phyloP scores from a whole-genome alignment of 805 yeast genomes.

The Lipomyces yamadae region DNA sequence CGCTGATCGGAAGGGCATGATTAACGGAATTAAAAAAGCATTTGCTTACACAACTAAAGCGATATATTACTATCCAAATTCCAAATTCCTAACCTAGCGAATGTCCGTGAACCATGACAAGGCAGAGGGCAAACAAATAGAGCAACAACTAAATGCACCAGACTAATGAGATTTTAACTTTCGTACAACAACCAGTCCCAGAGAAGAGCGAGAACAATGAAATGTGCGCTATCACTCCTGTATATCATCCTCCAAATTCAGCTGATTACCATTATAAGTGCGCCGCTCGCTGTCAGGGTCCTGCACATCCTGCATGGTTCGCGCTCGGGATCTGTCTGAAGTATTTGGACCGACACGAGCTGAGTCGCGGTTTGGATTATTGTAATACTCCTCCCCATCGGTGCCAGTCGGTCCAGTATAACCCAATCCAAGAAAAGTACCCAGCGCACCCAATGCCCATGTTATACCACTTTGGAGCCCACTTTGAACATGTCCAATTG shows the following conservation, averaged over 20 bases:
- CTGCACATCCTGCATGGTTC: slow-evolving; percentile 36
- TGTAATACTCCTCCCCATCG: slow-evolving; percentile 11
- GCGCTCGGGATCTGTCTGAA: slow-evolving; percentile 18
- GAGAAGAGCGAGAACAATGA: not conserved
- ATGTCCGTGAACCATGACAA: slow-evolving; percentile 1
- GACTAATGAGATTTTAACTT: not conserved
- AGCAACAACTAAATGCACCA: not conserved
- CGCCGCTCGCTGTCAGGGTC: slow-evolving; percentile 49
- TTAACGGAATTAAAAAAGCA: not conserved
- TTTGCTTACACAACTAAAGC: not conserved
- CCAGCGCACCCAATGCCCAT: slow-evolving; percentile 39
- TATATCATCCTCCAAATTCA: slow-evolving; percentile 58
- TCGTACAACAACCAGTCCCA: not conserved
- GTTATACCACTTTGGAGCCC: slow-evolving; percentile 35
- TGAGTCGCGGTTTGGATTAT: slow-evolving; percentile 13
- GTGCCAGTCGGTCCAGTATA: slow-evolving; percentile 6
- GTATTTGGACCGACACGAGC: not conserved
- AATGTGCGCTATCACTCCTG: not conserved
- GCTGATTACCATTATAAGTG: slow-evolving; percentile 63
- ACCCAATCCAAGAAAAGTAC: slow-evolving; percentile 42
- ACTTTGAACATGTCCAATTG: slow-evolving; percentile 31
- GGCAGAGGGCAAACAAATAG: not conserved
- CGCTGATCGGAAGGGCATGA: not conserved
- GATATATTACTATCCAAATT: not conserved
- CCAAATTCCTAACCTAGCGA: not conserved